Base-by-base conservation (phyloP, 495 filamentous ascomycete genomes). In the Tuber umbilicatum region DNA sequence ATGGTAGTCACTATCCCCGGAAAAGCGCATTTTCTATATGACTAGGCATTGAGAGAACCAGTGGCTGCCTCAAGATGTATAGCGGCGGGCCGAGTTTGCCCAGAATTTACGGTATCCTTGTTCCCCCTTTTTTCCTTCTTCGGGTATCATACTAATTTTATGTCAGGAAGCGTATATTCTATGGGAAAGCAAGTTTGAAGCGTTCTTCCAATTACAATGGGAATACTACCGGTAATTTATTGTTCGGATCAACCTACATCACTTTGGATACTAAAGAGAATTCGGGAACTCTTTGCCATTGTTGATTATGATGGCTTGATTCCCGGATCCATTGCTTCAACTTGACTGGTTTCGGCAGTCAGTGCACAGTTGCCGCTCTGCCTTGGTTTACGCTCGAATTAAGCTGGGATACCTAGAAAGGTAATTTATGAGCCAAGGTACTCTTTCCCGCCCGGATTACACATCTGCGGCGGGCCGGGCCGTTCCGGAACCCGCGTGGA, bases 401-500 rank as follows among this genome's bases (percentile, higher is more conserved):
- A 64, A 35, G 27, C 55, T 35, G n/a, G n/a, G 55, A 5, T 64
- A 35, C 55, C n/a, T 31, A 17, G 55, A 64, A 35, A 64, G 55
- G 27, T 35, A 64, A 35, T 31, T 35, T 64, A 64, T 17, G 27
- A 2, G 55, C 55, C 27, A 64, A 64, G 31, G 31, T 35, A 16
- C 12, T 64, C 55, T 35, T 19, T 31, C 27, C 55, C 27, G 27
- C 27, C 55, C 31, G 55, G 55, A 64, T 19, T 17, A 31, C 55
- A 64, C 14, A 31, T 64, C 55, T 35, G 55, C 55, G n/a, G 55
- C 55, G 55, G 55, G 55, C 55, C 55, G 55, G 55, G 55, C 55
- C 55, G 55, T 64, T 64, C 55, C 55, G 55, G 55, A 35, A 35
- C 27, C 55, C 55, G 31, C 55, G 55, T 64, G 55, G 55, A 64